Base-by-base conservation (phyloP, 2,329 filamentous ascomycete species). In the Apiospora koreana region DNA sequence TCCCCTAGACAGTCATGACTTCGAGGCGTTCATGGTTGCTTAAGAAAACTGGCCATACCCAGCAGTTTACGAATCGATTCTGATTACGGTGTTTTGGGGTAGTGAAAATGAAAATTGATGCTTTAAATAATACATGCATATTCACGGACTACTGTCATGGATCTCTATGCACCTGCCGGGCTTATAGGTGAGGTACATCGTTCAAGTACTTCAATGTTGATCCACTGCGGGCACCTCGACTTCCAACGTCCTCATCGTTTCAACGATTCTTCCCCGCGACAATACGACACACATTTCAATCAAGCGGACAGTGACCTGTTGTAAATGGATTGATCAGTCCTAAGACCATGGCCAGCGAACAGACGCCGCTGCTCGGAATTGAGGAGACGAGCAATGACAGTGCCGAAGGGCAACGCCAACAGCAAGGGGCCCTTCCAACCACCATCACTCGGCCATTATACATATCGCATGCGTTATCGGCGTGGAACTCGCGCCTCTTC, bases 401-500 rank as follows among this genome's bases (percentile, higher is more conserved):
- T 7, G 16, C 16, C 25, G 16, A 18, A 8, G 18, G 14, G 16
- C 14, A 21, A 1, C 50, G 16, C 14, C 50, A 58, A 31, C 50
- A 58, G 28, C 25, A 16, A 58, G 50, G 2, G 9, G 35, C 35
- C 9, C 31, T 23, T 7, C 45, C 43, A 8, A 7, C 18, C 41
- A 16, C 41, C 18, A 21, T 54, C 7, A 18, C 45, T 4, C 66
- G 66, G 43, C 76, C 81, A 0, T 82, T 91, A 8, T 92, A 90
- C 75, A 75, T 82, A 0, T 91, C 89, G 0, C 89, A 91, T 73
- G 85, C 87, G 68, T 80, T 91, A 0, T 91, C 89, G 5, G 87
- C 89, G 66, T 91, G 88, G 87, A 92, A 91, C 77, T 87, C 88
- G 0, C 86, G 89, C 25, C 80, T 89, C 69, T 92, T 91, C 72